A percentile compares a stretch with the other conserved stretches of the same genome.
These are phyloP conservation scores for Cryptosporidium bovis DNA, from an alignment of 169 alveolate species.

Conservation along the genomic window DNA sequence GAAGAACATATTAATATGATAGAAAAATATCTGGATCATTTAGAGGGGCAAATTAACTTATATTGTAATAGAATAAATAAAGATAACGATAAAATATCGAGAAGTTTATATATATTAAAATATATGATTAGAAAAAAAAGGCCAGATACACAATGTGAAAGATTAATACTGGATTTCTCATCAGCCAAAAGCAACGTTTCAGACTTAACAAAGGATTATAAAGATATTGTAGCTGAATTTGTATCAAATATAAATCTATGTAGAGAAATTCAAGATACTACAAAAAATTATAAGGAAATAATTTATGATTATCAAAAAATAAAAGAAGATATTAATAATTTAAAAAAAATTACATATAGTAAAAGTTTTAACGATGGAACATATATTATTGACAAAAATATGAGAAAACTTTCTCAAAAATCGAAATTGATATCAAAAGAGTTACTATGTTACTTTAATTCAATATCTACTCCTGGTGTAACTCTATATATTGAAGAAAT, in stretches of 20 bases:
- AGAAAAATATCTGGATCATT: neutral
- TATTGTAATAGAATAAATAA: constrained; percentile 47
- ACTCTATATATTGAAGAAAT: neutral
- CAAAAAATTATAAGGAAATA: constrained; percentile 9
- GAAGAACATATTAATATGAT: constrained; percentile 15
- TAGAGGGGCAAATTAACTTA: constrained; percentile 22
- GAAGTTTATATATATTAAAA: constrained; percentile 31
- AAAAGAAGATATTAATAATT: neutral
- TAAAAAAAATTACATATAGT: neutral
- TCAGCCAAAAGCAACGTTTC: neutral
- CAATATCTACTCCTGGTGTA: neutral
- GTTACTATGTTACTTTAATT: constrained; percentile 11
- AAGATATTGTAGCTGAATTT: constrained; percentile 12
- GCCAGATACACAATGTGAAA: constrained; percentile 59
- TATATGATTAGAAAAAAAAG: constrained; percentile 30
- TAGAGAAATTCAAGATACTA: constrained; percentile 9
- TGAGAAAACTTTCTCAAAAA: constrained; percentile 20
- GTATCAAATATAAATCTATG: neutral
- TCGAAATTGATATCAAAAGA: constrained; percentile 26
- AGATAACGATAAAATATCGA: constrained; percentile 20
- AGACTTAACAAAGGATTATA: constrained; percentile 1
- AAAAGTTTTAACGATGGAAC: constrained; percentile 27
- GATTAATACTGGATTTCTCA: constrained; percentile 24
- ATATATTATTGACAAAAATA: neutral
- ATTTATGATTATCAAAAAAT: neutral